Evolutionary conservation across 768 basidiomycete species (phyloP).

Genomic region (Tulasnella sp.): DNA sequence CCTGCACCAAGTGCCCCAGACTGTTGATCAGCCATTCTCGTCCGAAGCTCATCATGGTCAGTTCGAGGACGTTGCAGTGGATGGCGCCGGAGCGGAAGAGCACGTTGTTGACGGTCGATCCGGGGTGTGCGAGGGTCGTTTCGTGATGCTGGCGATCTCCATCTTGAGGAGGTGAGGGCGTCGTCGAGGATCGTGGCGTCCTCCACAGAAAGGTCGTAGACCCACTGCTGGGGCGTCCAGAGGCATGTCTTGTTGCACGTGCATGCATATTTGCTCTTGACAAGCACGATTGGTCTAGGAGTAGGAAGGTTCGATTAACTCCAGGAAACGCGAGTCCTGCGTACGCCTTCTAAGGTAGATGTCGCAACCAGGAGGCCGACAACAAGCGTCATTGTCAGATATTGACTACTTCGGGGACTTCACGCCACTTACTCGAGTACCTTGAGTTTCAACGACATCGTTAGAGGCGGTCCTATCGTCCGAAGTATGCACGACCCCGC

Average conservation of each 20-base stretch:
- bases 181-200: conserved; percentile 61
- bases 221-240: conserved; percentile 51
- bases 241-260: conserved; percentile 19
- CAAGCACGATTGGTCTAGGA: conserved; percentile 62
- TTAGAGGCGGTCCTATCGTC: conserved; percentile 42
- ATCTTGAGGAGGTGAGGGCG: conserved; percentile 28
- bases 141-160: neutral
- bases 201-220: conserved; percentile 58
- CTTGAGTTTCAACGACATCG: conserved; percentile 50
- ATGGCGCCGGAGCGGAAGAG: conserved; percentile 52
- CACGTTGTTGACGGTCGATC: conserved; percentile 40
- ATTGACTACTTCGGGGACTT: conserved; percentile 12
- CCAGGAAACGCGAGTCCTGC: conserved; percentile 28
- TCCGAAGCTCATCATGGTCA: conserved; percentile 76
- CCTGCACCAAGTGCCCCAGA: conserved; percentile 64
- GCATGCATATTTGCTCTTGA: conserved; percentile 49
- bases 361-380: conserved; percentile 45
- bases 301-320: conserved; percentile 36
- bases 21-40: conserved; percentile 67
- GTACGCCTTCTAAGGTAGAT: conserved; percentile 62
- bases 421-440: conserved; percentile 54
- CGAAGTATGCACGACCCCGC: conserved; percentile 3
- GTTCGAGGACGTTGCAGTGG: conserved; percentile 54
- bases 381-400: neutral
- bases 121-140: neutral